Evolutionary conservation across 2,329 filamentous ascomycete genomes (phyloP), one percentile per base, ranked within the genome.

Genomic region (Talaromyces sp.): DNA sequence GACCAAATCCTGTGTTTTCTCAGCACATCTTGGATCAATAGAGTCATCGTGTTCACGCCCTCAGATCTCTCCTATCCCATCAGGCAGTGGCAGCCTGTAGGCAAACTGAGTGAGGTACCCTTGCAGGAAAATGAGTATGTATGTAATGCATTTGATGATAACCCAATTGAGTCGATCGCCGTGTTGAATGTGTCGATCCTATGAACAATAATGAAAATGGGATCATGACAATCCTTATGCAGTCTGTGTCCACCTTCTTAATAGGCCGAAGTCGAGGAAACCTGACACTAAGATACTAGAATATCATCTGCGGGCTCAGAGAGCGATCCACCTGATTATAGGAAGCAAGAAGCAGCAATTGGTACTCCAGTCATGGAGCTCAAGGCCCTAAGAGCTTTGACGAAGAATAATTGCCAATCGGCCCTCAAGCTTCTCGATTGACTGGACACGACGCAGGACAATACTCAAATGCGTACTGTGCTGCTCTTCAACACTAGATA

Each of bases 151-250:
- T 35, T 13, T 39, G 14, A 37, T 4, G 11, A 31, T 16, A 6
- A 14, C 6, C 59, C 59, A 4, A 50, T 50, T 19, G 45, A 52
- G 19, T 13, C 45, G 39, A 50, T 50, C n/a, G 33, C 45, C 39
- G 31, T 62, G 5, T 62, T 22, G 24, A 35, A 48, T 39, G 59
- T 62, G 59, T 22, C 14, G 2, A 50, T 5, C 33, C 59, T 3
- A 6, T 9, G 24, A 35, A 62, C 2, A 27, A 47, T 14, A n/a
- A 52, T 14, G 37, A 37, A 37, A 27, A 22, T 16, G 59, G 45
- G 6, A 39, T 24, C 35, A 62, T 52, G 59, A 37, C 39, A 62
- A 41, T 52, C 59, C 52, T 37, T 3, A 62, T 52, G 45, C 59
- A 52, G 59, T 19, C 19, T 41, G 19, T 27, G 45, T 50, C 13